Conservation (phyloP, 345 rosid species). For the Brassica incana region DNA sequence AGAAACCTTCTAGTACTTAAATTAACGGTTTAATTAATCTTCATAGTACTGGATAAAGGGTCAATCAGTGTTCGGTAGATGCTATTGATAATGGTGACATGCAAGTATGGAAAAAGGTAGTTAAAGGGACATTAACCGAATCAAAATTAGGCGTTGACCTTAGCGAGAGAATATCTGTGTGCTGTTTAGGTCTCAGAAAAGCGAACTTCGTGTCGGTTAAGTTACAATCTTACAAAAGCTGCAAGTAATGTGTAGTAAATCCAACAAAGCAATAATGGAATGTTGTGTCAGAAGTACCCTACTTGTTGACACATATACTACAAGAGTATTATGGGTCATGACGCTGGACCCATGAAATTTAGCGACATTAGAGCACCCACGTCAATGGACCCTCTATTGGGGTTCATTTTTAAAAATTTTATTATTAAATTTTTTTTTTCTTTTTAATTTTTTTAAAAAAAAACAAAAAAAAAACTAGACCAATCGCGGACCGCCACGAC, state of each 20-base stretch:
- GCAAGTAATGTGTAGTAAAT: constrained; percentile 19
- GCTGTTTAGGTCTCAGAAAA: constrained; percentile 3
- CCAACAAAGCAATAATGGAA: constrained; percentile 35
- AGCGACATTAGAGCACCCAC: constrained; percentile 16
- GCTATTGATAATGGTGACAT: constrained; percentile 24
- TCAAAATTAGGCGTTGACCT: constrained; percentile 40
- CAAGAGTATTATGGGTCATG: constrained; percentile 22
- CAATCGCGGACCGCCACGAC: too few species aligned
- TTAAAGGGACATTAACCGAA: constrained; percentile 17
- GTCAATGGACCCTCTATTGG: too few species aligned
- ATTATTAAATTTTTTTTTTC: too few species aligned
- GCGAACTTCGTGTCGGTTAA: constrained; percentile 28
- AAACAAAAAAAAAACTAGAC: too few species aligned
- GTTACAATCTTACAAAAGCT: neutral
- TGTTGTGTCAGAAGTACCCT: constrained; percentile 29
- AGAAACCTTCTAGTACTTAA: neutral
- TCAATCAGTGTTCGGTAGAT: constrained; percentile 15
- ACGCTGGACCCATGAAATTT: constrained; percentile 24
- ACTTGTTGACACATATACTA: constrained; percentile 32
- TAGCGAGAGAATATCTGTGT: neutral
- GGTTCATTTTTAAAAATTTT: too few species aligned
- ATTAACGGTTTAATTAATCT: neutral
- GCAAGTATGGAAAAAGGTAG: constrained; percentile 16
- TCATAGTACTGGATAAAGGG: neutral
- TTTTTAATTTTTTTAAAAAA: too few species aligned